A percentile compares a stretch with the other conserved stretches of the same genome.
Evolutionary conservation across 345 rosid genomes (phyloP).

Genomic region (Alliaria petiolata): DNA sequence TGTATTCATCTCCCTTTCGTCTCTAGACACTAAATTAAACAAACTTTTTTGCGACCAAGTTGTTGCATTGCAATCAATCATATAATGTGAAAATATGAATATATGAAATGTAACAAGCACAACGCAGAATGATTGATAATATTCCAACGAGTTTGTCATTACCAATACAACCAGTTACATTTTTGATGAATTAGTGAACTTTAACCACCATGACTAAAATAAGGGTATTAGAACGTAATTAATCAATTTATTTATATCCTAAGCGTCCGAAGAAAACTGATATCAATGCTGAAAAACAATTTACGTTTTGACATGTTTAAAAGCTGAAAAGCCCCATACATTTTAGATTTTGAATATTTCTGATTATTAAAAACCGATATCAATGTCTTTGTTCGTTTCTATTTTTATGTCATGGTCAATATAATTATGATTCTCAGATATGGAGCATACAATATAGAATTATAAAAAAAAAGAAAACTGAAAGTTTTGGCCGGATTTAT

Average conservation of each 20-base stretch:
- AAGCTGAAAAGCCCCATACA: not conserved
- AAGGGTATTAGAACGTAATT: not conserved
- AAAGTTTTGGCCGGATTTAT: constrained; percentile 12
- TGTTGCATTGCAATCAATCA: constrained; percentile 17
- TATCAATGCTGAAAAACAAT: too few species aligned
- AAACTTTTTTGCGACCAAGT: not conserved
- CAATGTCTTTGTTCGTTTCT: not conserved
- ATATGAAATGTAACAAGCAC: not conserved
- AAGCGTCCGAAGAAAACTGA: not conserved
- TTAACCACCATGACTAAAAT: not conserved
- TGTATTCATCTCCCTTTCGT: not conserved
- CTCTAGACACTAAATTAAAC: not conserved
- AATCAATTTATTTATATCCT: not conserved
- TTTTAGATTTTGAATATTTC: not conserved
- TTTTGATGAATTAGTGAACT: not conserved
- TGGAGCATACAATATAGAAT: not conserved
- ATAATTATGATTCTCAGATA: not conserved
- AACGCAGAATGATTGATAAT: not conserved
- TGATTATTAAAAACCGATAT: not conserved
- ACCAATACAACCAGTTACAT: not conserved
- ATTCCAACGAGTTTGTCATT: not conserved
- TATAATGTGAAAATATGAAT: not conserved
- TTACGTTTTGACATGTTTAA: not conserved
- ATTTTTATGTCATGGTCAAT: constrained; percentile 6
- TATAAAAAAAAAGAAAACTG: not conserved